A percentile compares a stretch with the other conserved stretches of the same genome.
Conservation (phyloP, 2,329 filamentous ascomycete species). For the Diaporthe sp. region DNA sequence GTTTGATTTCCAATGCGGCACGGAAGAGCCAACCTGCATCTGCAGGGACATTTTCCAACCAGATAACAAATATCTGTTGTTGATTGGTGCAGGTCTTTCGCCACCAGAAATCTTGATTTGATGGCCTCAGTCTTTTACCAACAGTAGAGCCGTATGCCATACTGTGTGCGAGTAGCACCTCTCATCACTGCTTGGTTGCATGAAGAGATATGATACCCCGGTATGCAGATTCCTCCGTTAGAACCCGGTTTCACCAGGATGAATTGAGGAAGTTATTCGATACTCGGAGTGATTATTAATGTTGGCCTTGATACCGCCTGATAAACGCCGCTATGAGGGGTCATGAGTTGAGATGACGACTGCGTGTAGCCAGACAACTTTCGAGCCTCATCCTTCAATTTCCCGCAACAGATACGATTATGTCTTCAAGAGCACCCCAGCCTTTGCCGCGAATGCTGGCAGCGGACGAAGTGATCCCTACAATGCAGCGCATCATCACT, state of each 20-base stretch:
- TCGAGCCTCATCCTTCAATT: not conserved
- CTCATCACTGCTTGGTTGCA: too few relatives aligned
- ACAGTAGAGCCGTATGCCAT: too few relatives aligned
- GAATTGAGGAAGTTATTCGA: too few relatives aligned
- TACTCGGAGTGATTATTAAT: too few relatives aligned
- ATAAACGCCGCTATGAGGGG: not conserved
- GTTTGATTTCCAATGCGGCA: not conserved
- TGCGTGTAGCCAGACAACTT: not conserved
- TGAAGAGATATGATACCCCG: too few relatives aligned
- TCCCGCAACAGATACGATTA: not conserved
- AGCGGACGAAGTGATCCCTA: not conserved
- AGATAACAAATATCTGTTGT: not conserved
- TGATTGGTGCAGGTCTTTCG: too few relatives aligned
- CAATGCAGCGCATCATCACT: not conserved
- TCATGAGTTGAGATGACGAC: not conserved
- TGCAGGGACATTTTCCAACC: not conserved
- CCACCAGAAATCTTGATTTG: too few relatives aligned
- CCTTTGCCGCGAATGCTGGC: not conserved
- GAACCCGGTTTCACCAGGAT: too few relatives aligned
- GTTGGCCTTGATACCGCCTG: not conserved
- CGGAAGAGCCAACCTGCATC: not conserved
- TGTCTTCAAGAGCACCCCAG: not conserved
- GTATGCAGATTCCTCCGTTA: too few relatives aligned
- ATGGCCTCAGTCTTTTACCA: too few relatives aligned
- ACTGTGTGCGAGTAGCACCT: too few relatives aligned